Evolutionary conservation across 805 yeast genomes (phyloP), one percentile per base, ranked within the genome.

Genomic region (Saccharomyces eubayanus): DNA sequence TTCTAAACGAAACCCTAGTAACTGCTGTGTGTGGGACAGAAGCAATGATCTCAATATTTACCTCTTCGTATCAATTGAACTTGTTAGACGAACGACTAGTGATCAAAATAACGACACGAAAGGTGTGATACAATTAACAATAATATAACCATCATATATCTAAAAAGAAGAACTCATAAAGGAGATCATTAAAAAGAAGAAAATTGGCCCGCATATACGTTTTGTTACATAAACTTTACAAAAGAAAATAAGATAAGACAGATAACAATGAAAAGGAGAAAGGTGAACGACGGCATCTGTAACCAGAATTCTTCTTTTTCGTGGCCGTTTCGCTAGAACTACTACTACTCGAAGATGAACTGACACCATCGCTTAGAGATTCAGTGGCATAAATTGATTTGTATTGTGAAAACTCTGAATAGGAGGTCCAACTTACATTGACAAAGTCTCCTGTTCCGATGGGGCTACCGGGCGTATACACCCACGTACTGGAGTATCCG

Each of bases 401-500:
- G 21, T 36, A 36, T 8, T 36, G 21, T 16, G 43, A 36, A 36
- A 6, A n/a, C 10, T 16, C 43, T 36, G 24, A 36, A 36, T 36
- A 36, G 11, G 43, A 36, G 21, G 43, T 36, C 24, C 43, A 36
- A n/a, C 43, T 36, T n/a, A 36, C 43, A 9, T n/a, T 36, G 9
- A 6, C 6, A 6, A 36, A 36, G 10, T 36, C 21, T n/a, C 68
- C 66, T 6, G 68, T 51, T 12, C 57, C 49, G 28, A 64, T 57
- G 6, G 61, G 48, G 12, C 52, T 56, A 16, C 53, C 47, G 0
- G 68, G 60, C 14, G 71, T 36, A 36, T 36, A 36, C 24, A 47
- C 36, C 65, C 68, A 73, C 3, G 83, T 77, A 8, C 74, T 60
- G 1, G 78, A 72, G 60, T 74, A 80, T 2, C 63, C 69, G 2